A percentile compares a stretch with the other conserved stretches of the same genome.
phyloP scores from a whole-genome alignment of 768 basidiomycete genomes.

The Hypsizygus marmoreus region DNA sequence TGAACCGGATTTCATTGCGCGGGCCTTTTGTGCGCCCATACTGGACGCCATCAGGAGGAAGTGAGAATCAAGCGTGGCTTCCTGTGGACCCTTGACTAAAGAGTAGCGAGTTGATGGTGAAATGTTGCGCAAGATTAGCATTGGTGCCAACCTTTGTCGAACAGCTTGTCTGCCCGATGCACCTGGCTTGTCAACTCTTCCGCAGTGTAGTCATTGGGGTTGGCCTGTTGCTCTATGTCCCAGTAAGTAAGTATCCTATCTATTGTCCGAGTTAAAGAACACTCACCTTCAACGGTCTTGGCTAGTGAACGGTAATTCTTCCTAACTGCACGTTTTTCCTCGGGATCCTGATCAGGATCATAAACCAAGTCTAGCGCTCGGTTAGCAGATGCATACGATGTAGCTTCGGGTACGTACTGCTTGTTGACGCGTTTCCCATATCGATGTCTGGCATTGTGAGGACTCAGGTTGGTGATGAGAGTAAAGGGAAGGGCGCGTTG shows the following conservation, averaged over 20 bases:
- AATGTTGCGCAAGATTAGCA: not conserved
- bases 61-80: conserved; percentile 88
- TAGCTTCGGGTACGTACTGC: not conserved
- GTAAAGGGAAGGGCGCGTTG: conserved; percentile 31
- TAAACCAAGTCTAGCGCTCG: conserved; percentile 46
- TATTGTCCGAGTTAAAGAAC: not conserved
- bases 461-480: too few relatives aligned
- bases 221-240: conserved; percentile 43
- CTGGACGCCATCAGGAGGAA: conserved; percentile 77
- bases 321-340: conserved; percentile 74
- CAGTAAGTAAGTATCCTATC: not conserved
- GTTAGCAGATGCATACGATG: not conserved
- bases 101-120: not conserved
- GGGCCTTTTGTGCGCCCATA: conserved; percentile 85
- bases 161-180: conserved; percentile 59
- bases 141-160: conserved; percentile 54
- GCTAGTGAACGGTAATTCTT: conserved; percentile 72
- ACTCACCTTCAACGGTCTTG: conserved; percentile 63
- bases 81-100: conserved; percentile 77
- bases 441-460: conserved; percentile 32
- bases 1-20: conserved; percentile 83
- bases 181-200: conserved; percentile 59
- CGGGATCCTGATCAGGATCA: conserved; percentile 84
- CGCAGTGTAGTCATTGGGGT: conserved; percentile 57
- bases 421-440: conserved; percentile 24